A percentile compares a stretch with the other conserved stretches of the same genome.
These are phyloP conservation scores for Perilla frutescens DNA, from an alignment of 257 asterid species.

Conservation along the genomic window DNA sequence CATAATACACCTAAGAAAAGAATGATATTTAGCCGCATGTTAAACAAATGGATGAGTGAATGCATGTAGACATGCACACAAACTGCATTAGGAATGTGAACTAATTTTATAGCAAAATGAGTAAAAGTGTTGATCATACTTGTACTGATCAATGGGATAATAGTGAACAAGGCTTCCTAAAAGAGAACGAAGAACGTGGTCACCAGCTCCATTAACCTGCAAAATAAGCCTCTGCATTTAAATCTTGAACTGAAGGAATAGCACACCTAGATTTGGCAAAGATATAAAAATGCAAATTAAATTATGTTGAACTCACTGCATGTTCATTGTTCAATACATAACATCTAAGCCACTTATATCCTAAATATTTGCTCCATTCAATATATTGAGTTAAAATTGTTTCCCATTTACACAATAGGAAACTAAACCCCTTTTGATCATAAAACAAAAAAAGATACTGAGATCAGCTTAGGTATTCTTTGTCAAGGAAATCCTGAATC, in stretches of 20 bases:
- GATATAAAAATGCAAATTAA: slow-evolving; percentile 17
- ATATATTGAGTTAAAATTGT: no score
- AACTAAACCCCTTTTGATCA: no score
- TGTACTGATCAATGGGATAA: slow-evolving; percentile 94
- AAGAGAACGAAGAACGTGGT: slow-evolving; percentile 93
- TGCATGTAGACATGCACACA: slow-evolving; percentile 25
- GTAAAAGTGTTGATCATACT: slow-evolving; percentile 51
- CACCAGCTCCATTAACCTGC: slow-evolving; percentile 99
- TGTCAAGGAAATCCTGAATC: no score
- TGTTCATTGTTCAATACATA: neutral
- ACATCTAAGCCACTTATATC: no score
- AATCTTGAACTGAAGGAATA: slow-evolving; percentile 26
- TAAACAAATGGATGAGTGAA: slow-evolving; percentile 15
- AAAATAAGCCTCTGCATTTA: slow-evolving; percentile 34
- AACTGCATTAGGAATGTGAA: slow-evolving; percentile 20
- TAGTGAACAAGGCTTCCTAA: slow-evolving; percentile 93
- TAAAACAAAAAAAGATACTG: no score
- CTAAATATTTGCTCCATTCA: no score
- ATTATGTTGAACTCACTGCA: slow-evolving; percentile 2
- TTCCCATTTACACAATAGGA: no score
- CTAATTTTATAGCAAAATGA: slow-evolving; percentile 24
- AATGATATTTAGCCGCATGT: slow-evolving; percentile 30
- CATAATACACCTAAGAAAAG: slow-evolving; percentile 68
- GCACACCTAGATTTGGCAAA: slow-evolving; percentile 9
- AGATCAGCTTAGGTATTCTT: no score